Conservation (phyloP, 495 filamentous ascomycete species). For the Usnea hakonensis region DNA sequence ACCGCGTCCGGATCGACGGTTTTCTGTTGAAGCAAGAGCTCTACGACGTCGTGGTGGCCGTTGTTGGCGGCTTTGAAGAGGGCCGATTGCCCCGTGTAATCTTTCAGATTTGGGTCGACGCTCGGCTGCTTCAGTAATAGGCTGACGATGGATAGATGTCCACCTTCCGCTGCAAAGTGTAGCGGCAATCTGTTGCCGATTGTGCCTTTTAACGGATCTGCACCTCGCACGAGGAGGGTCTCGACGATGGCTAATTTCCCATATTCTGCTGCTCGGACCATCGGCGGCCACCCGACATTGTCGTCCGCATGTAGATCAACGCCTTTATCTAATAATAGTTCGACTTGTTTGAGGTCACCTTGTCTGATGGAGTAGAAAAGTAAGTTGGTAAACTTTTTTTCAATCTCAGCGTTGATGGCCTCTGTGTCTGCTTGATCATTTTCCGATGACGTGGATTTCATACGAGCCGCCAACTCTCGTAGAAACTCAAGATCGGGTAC, state of each 20-base stretch:
- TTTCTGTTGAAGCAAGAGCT: slow-evolving; percentile 8
- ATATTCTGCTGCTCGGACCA: slow-evolving; percentile 4
- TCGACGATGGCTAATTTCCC: slow-evolving; percentile 1
- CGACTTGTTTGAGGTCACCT: slow-evolving; percentile 2
- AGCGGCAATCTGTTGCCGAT: slow-evolving; percentile 9
- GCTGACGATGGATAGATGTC: slow-evolving; percentile 4
- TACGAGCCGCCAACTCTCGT: slow-evolving; percentile 6
- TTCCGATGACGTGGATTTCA: not conserved
- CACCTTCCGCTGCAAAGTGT: slow-evolving; percentile 11
- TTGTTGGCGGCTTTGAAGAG: slow-evolving; percentile 12
- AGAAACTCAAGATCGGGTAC: slow-evolving; percentile 15
- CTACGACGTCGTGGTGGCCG: slow-evolving; percentile 1
- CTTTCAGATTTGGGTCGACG: slow-evolving; percentile 5
- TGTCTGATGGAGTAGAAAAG: slow-evolving; percentile 13
- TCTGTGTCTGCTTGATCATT: not conserved
- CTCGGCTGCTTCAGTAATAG: slow-evolving; percentile 1
- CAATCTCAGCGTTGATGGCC: slow-evolving; percentile 9
- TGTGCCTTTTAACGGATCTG: slow-evolving; percentile 1
- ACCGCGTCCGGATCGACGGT: slow-evolving; percentile 6
- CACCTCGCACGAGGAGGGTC: slow-evolving; percentile 8
- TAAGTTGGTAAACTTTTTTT: slow-evolving; percentile 5
- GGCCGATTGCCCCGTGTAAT: slow-evolving; percentile 4
- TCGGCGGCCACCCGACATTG: slow-evolving; percentile 6
- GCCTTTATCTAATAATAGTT: slow-evolving; percentile 10
- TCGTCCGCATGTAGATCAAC: not conserved